Conservation (phyloP, 2,329 filamentous ascomycete genomes). For the Juglanconis juglandina region DNA sequence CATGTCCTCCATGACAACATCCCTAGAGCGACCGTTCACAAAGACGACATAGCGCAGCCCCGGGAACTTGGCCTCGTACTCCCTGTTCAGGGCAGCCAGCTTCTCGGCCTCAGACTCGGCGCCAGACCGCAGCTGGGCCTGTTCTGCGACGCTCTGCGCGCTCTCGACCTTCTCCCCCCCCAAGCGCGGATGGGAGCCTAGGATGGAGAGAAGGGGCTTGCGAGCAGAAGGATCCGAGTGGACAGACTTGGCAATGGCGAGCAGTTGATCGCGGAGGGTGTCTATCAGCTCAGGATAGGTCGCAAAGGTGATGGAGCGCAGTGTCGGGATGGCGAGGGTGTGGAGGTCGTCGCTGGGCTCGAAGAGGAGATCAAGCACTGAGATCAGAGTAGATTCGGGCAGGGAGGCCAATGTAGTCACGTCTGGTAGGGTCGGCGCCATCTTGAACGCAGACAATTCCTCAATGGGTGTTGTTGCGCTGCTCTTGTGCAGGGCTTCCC, state of each 20-base stretch:
- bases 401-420: slow-evolving; percentile 54
- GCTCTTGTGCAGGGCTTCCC: not conserved
- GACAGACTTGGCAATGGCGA: slow-evolving; percentile 47
- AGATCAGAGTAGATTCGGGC: slow-evolving; percentile 50
- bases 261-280: slow-evolving; percentile 61
- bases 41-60: slow-evolving; percentile 88
- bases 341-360: slow-evolving; percentile 77
- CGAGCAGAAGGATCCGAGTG: slow-evolving; percentile 46
- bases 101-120: slow-evolving; percentile 53
- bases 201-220: slow-evolving; percentile 63
- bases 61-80: slow-evolving; percentile 79
- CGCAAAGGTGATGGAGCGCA: slow-evolving; percentile 54
- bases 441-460: not conserved
- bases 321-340: slow-evolving; percentile 63
- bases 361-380: slow-evolving; percentile 74
- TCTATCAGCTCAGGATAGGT: slow-evolving; percentile 70
- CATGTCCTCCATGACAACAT: slow-evolving; percentile 81
- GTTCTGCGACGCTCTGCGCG: slow-evolving; percentile 74
- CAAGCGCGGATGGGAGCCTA: slow-evolving; percentile 78
- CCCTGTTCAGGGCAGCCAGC: slow-evolving; percentile 63
- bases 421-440: slow-evolving; percentile 47
- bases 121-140: slow-evolving; percentile 66
- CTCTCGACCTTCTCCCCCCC: slow-evolving; percentile 81
- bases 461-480: not conserved
- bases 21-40: slow-evolving; percentile 75